Evolutionary conservation across 306 rosid genomes (phyloP), one percentile per base, ranked within the genome.

Genomic region (Chamaecrista fasciculata): DNA sequence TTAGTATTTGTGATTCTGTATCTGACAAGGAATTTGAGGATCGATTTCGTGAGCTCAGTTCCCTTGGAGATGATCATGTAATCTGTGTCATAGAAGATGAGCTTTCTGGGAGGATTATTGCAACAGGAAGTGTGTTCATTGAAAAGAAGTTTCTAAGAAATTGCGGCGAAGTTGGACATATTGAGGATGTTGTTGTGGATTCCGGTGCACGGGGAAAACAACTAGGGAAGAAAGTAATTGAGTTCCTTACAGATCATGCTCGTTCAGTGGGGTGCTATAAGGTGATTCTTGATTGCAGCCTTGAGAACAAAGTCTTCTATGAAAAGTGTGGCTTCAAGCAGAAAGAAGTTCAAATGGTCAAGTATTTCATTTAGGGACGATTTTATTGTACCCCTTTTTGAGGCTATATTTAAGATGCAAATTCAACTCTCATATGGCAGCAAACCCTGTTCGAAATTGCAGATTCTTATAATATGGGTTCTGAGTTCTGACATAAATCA

Each of bases 151-250:
- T 92, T 60, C 21, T 92, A 25, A 86, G 96, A 31, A 87, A 85
- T 71, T 87, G 96, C 31, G 88, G 96, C 23, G 87, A 89, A 57
- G 95, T 72, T 44, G 96, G 86, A 33, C 95, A 87, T 74, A 76
- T 89, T 19, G 98, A 89, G 60, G 95, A 89, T 24, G 88, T 92
- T 25, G 96, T 87, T 66, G 98, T 92, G 34, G 87, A 92, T 79
- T 66, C 89, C 19, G 75, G 63, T 72, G 69, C 78, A 33, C 87
- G 93, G 0, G 98, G 93, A 11, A 29, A 73, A 78, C 81, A 79
- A 28, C 26, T 86, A 42, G 85, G 91, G 23, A 87, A 83, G 78
- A 84, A 79, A 57, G 43, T 92, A 4, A 61, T 92, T 20, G 39
- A 53, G 2, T 90, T 86, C 58, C 96, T 89, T 14, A 65, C 71